Conservation (phyloP, 768 basidiomycete genomes). For the Podaxis carcinomalis region DNA sequence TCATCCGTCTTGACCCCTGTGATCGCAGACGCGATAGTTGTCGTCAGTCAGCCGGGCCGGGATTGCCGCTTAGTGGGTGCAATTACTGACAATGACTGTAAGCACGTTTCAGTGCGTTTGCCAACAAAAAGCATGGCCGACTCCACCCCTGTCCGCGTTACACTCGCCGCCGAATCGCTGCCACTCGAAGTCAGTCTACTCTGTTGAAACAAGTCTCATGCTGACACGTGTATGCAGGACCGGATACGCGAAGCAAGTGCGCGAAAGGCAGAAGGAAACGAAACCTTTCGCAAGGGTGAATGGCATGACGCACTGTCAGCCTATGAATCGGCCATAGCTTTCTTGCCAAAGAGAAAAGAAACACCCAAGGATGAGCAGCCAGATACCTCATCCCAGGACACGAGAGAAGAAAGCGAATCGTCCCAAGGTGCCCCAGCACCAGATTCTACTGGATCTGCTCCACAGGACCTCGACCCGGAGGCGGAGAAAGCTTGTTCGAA, state of each 20-base stretch:
- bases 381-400: not conserved
- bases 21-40: not conserved
- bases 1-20: not conserved
- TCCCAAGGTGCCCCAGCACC: constrained; percentile 11
- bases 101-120: not conserved
- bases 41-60: not conserved
- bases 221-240: constrained; percentile 10
- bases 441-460: not conserved
- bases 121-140: not conserved
- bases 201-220: not conserved
- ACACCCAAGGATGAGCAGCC: constrained; percentile 5
- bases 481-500: constrained; percentile 20
- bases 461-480: constrained; percentile 14
- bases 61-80: not conserved
- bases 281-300: constrained; percentile 55
- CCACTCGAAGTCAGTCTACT: not conserved
- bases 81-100: not conserved
- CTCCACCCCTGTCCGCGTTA: not conserved
- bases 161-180: constrained; percentile 1
- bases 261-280: constrained; percentile 75
- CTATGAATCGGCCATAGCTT: constrained; percentile 67
- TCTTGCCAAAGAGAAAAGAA: constrained; percentile 48
- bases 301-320: constrained; percentile 70
- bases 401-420: constrained; percentile 18
- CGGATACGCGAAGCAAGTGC: constrained; percentile 41